Conservation (phyloP, 1,284 basidiomycete species). For the Lignosus rhinocerotis region DNA sequence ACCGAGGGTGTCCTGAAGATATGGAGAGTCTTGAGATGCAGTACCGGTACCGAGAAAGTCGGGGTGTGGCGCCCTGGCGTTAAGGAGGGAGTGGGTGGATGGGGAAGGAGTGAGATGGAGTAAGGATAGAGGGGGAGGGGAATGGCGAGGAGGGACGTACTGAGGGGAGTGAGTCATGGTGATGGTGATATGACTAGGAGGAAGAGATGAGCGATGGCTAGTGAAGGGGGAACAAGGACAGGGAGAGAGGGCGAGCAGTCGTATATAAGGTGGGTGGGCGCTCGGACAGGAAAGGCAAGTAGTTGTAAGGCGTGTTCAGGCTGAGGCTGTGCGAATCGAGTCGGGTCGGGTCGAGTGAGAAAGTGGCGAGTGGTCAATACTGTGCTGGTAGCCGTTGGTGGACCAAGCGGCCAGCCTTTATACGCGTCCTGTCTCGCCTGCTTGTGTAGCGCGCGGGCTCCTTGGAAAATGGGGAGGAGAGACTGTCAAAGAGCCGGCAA, state of each 20-base stretch:
- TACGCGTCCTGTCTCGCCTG: neutral
- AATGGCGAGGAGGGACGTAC: neutral
- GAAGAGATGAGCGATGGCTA: neutral
- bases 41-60: conserved; percentile 10
- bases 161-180: neutral
- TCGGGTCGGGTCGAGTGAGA: neutral
- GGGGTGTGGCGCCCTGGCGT: conserved; percentile 2
- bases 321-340: neutral
- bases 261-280: conserved; percentile 9
- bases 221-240: neutral
- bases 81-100: neutral
- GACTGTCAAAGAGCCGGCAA: neutral
- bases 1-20: conserved; percentile 5
- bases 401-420: neutral
- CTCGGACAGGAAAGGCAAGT: conserved; percentile 8
- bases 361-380: neutral
- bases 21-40: conserved; percentile 9
- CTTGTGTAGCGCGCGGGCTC: neutral
- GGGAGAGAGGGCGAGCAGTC: neutral
- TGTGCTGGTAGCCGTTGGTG: neutral
- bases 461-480: neutral
- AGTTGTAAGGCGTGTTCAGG: neutral
- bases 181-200: neutral
- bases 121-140: conserved; percentile 1
- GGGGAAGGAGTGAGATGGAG: conserved; percentile 1